A percentile compares a stretch with the other conserved stretches of the same genome.
Conservation (phyloP, 1,284 basidiomycete genomes). For the Agroathelia rolfsii region DNA sequence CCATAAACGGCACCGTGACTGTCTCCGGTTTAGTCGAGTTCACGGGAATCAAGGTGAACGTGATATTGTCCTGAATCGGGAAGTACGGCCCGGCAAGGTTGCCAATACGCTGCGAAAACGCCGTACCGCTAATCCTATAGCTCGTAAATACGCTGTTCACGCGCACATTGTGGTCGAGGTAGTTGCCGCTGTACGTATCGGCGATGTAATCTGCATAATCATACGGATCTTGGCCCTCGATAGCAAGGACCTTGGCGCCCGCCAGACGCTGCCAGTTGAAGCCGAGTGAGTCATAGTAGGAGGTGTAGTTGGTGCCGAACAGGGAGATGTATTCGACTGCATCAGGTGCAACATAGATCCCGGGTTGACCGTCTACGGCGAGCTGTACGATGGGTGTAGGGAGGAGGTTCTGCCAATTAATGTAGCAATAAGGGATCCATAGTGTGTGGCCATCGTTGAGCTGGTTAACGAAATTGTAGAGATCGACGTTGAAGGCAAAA, state of each 20-base stretch:
- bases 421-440: constrained; percentile 52
- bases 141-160: constrained; percentile 56
- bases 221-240: constrained; percentile 45
- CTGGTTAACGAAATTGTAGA: constrained; percentile 46
- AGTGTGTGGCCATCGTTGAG: constrained; percentile 62
- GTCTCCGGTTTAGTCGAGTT: constrained; percentile 38
- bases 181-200: constrained; percentile 49
- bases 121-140: constrained; percentile 38
- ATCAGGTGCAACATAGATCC: constrained; percentile 49
- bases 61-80: constrained; percentile 36
- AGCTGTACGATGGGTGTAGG: constrained; percentile 50
- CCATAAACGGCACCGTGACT: constrained; percentile 43
- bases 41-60: constrained; percentile 34
- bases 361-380: constrained; percentile 40
- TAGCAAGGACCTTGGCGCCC: constrained; percentile 47
- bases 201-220: constrained; percentile 49
- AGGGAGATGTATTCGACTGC: constrained; percentile 37
- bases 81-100: constrained; percentile 47
- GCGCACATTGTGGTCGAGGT: constrained; percentile 50
- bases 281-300: constrained; percentile 37
- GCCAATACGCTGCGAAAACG: constrained; percentile 48
- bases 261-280: constrained; percentile 53
- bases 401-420: constrained; percentile 44
- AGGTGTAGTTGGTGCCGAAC: constrained; percentile 35
- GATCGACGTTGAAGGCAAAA: constrained; percentile 51